These are phyloP conservation scores for Penicillium cosmopolitanum DNA, from an alignment of 495 filamentous ascomycete species.

Conservation along the genomic window DNA sequence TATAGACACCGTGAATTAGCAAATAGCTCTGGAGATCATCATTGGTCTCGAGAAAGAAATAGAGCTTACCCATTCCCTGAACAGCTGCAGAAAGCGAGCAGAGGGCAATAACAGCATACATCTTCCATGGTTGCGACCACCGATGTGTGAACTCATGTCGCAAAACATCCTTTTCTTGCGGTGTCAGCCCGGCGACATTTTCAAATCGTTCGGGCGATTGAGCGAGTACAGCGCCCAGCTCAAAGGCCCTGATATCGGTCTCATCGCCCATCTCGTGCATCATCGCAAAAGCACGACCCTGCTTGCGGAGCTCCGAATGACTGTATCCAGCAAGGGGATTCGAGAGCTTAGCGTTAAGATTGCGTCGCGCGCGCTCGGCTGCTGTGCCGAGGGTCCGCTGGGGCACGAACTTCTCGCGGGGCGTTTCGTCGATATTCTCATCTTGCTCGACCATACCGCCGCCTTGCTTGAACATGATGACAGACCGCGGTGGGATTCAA, in stretches of 20 bases:
- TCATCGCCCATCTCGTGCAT: conserved; percentile 63
- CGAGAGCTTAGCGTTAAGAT: conserved; percentile 63
- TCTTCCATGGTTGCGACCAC: conserved; percentile 72
- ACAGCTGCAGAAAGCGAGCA: conserved; percentile 68
- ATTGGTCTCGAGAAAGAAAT: conserved; percentile 14
- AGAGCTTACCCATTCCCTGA: conserved; percentile 68
- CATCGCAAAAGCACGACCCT: conserved; percentile 69
- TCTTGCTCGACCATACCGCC: conserved; percentile 16
- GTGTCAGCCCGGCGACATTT: conserved; percentile 55
- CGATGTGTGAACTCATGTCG: conserved; percentile 66
- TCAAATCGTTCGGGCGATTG: conserved; percentile 60
- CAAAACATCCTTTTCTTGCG: conserved; percentile 60
- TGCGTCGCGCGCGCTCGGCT: conserved; percentile 55
- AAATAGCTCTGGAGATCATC: neutral
- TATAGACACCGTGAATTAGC: conserved; percentile 35
- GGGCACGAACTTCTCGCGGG: conserved; percentile 24
- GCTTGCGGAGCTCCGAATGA: conserved; percentile 59
- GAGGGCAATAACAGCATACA: conserved; percentile 69
- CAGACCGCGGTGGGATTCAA: neutral
- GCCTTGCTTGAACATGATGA: conserved; percentile 1
- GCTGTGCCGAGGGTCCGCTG: conserved; percentile 39
- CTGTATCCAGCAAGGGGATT: conserved; percentile 71
- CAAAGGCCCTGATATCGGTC: conserved; percentile 68
- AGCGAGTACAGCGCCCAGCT: conserved; percentile 73
- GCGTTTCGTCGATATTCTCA: conserved; percentile 20